Evolutionary conservation across 768 basidiomycete species (phyloP).

Genomic region (Boletus bicolor): DNA sequence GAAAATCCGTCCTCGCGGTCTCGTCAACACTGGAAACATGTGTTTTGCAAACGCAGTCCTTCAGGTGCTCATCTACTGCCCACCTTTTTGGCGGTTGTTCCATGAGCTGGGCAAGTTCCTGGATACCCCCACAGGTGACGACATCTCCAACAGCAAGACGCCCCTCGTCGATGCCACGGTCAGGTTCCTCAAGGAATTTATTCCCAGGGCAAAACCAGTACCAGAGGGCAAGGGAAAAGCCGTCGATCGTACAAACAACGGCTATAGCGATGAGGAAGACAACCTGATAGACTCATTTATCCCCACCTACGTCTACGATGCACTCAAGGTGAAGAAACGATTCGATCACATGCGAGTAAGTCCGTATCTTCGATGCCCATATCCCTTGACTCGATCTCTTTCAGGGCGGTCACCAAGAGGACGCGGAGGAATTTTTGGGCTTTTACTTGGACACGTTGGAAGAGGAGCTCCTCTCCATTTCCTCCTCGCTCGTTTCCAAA

Average conservation of each 20-base stretch:
- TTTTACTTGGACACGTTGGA: slow-evolving; percentile 94
- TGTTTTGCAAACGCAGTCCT: slow-evolving; percentile 96
- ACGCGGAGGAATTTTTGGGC: slow-evolving; percentile 98
- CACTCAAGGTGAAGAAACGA: slow-evolving; percentile 88
- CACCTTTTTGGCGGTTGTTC: slow-evolving; percentile 82
- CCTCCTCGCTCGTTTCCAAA: slow-evolving; percentile 47
- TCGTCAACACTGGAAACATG: slow-evolving; percentile 95
- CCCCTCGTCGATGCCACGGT: slow-evolving; percentile 68
- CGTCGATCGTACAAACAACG: slow-evolving; percentile 32
- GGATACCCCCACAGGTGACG: slow-evolving; percentile 23
- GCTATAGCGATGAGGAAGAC: slow-evolving; percentile 43
- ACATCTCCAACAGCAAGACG: slow-evolving; percentile 33
- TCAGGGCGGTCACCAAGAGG: slow-evolving; percentile 91
- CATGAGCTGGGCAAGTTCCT: slow-evolving; percentile 61
- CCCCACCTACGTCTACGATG: slow-evolving; percentile 85
- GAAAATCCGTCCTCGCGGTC: slow-evolving; percentile 65
- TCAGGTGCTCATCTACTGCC: slow-evolving; percentile 85
- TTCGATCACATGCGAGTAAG: slow-evolving; percentile 90
- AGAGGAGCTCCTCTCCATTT: slow-evolving; percentile 80
- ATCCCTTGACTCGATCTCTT: not conserved
- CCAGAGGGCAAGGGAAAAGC: slow-evolving; percentile 39
- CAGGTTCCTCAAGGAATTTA: slow-evolving; percentile 78
- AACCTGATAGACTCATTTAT: slow-evolving; percentile 67
- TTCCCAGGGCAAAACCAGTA: slow-evolving; percentile 20
- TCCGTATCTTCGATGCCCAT: slow-evolving; percentile 16